Percentiles rank a stretch among this genome's conserved stretches.
Conservation (phyloP, 176 grass and related monocot genomes). For the Poa pratensis region DNA sequence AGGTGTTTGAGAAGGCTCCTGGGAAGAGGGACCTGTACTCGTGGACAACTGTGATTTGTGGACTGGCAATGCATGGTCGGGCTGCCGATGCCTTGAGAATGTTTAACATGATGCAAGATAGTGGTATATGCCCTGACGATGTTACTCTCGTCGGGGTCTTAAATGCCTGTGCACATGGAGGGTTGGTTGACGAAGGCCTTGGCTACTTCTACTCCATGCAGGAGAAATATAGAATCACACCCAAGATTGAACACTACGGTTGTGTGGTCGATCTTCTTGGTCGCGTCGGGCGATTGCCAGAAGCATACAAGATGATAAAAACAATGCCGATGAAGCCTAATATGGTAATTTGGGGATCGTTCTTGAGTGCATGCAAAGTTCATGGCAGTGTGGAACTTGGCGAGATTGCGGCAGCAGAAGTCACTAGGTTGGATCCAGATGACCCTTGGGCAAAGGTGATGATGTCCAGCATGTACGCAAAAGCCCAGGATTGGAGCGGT, state of each 20-base stretch:
- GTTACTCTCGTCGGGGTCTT: constrained; percentile 72
- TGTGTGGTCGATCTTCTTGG: constrained; percentile 89
- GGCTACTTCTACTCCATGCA: constrained; percentile 68
- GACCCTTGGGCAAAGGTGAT: constrained; percentile 73
- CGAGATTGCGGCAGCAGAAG: constrained; percentile 56
- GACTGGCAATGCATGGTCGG: constrained; percentile 71
- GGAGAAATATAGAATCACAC: constrained; percentile 51
- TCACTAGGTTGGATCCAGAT: constrained; percentile 65
- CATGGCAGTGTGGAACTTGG: constrained; percentile 63
- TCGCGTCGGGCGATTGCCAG: constrained; percentile 57
- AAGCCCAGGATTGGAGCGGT: constrained; percentile 57
- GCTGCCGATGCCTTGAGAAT: constrained; percentile 59
- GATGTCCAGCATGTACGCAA: constrained; percentile 86
- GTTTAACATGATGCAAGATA: constrained; percentile 60
- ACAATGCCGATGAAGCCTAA: constrained; percentile 77
- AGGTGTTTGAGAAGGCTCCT: constrained; percentile 67
- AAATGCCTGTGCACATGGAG: constrained; percentile 76
- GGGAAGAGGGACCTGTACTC: constrained; percentile 64
- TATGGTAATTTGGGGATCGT: constrained; percentile 64
- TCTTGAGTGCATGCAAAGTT: constrained; percentile 79
- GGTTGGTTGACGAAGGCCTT: constrained; percentile 67
- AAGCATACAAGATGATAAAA: constrained; percentile 68
- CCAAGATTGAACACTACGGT: constrained; percentile 73
- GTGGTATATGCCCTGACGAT: constrained; percentile 62
- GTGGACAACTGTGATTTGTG: constrained; percentile 82